Evolutionary conservation across 2,329 filamentous ascomycete genomes (phyloP), one percentile per base, ranked within the genome.

Genomic region (Ceratocystis lukuohia): DNA sequence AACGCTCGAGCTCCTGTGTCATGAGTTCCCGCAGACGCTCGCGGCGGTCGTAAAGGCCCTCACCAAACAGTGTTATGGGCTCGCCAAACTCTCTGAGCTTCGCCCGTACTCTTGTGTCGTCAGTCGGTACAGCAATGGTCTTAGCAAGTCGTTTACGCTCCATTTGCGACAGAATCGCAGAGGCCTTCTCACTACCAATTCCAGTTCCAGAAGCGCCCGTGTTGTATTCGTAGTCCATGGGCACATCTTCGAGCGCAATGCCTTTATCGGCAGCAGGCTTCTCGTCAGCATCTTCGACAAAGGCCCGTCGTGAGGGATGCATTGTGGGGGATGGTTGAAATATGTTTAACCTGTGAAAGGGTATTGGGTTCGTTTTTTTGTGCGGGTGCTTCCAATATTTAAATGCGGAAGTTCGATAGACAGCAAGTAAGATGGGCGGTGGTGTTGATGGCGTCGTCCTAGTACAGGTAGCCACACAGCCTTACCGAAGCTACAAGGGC

Each of bases 61-160:
- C 94, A 67, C 92, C 94, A 70, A 99, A 99, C 0, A 97, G 80
- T 0, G 93, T 99, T 66, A 97, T 86, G 10, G 94, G 94, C 73
- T 99, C 89, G n/a, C 89, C 91, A 69, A 96, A 81, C 72, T 94
- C 88, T 70, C 94, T 86, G 68, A 97, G 82, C 70, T 84, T 86
- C 46, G 85, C 80, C 68, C 91, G 88, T 61, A 99, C 92, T 71
- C 89, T 85, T 69, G 83, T 86, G 79, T 99, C 94, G 74, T 96
- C 92, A 65, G 95, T 99, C 0, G 93, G 94, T 2, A 99, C 94
- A 12, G 89, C 88, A 71, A 97, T 89, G 10, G 88, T 88, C 20
- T 91, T 91, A 10, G 91, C 92, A 72, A 91, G 84, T 72, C 91
- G 86, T 76, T 96, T 96, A 69, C 93, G 89, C 72, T 91, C 88